Evolutionary conservation across 805 yeast genomes (phyloP).

Genomic region (Kazachstania taianensis): DNA sequence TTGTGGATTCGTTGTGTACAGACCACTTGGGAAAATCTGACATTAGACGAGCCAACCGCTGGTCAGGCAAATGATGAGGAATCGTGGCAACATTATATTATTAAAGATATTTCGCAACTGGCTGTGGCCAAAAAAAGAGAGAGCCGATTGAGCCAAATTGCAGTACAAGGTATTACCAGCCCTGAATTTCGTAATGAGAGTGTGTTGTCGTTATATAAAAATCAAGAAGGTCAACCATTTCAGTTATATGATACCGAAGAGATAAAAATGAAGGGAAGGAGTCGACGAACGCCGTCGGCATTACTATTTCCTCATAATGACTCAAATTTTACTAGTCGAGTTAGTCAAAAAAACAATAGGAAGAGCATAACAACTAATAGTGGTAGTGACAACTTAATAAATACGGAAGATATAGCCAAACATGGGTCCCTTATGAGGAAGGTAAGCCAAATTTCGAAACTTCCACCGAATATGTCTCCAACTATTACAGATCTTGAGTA

Average conservation of each 20-base stretch:
- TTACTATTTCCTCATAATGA: slow-evolving; percentile 24
- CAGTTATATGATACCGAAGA: slow-evolving; percentile 9
- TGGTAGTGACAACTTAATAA: background rate
- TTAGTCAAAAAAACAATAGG: too few relatives aligned
- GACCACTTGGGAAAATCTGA: slow-evolving; percentile 22
- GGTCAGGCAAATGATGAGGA: slow-evolving; percentile 6
- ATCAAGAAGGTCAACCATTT: slow-evolving; percentile 11
- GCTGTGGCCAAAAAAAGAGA: slow-evolving; percentile 11
- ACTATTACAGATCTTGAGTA: slow-evolving; percentile 29
- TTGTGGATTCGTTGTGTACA: slow-evolving; percentile 34
- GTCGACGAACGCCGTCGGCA: slow-evolving; percentile 22
- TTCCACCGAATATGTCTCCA: slow-evolving; percentile 15
- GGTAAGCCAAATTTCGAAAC: slow-evolving; percentile 12
- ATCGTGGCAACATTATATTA: slow-evolving; percentile 17
- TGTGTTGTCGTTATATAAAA: slow-evolving; percentile 23
- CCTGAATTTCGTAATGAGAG: slow-evolving; percentile 27
- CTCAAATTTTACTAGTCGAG: slow-evolving; percentile 9
- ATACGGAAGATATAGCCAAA: background rate
- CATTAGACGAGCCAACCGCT: slow-evolving; percentile 12
- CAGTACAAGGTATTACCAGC: slow-evolving; percentile 22
- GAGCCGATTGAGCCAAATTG: slow-evolving; percentile 24
- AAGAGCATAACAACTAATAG: too few relatives aligned
- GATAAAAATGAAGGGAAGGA: slow-evolving; percentile 4
- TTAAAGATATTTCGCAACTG: slow-evolving; percentile 18
- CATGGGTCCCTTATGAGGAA: slow-evolving; percentile 2